Conservation (phyloP, 2,329 filamentous ascomycete genomes). For the Aspergillus fijiensis region DNA sequence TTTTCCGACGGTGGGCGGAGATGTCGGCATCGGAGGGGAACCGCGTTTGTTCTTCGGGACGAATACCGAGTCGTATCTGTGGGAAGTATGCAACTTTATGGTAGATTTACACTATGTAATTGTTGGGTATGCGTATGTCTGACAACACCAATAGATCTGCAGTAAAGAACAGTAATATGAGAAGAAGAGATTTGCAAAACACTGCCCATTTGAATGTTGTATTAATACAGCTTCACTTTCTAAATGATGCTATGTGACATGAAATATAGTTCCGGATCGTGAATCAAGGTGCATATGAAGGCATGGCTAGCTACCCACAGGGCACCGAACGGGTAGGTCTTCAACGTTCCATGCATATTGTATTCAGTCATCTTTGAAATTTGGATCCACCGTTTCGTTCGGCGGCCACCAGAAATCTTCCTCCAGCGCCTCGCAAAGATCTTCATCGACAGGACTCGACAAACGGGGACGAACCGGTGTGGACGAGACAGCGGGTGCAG, state of each 20-base stretch:
- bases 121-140: no score
- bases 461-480: background rate
- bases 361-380: constrained; percentile 21
- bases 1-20: background rate
- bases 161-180: no score
- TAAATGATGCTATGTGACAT: background rate
- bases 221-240: background rate
- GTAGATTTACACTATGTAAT: no score
- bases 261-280: no score
- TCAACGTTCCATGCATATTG: background rate
- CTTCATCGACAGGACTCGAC: background rate
- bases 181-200: no score
- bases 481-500: background rate
- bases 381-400: constrained; percentile 33
- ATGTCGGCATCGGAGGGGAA: background rate
- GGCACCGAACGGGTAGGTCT: no score
- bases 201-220: background rate
- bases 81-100: no score
- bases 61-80: no score
- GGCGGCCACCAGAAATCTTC: constrained; percentile 43
- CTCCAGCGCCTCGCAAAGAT: constrained; percentile 23
- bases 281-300: no score
- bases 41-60: no score
- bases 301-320: no score
- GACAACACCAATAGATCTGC: no score